Conservation (phyloP, 768 basidiomycete species). For the Naganishia vishniacii region DNA sequence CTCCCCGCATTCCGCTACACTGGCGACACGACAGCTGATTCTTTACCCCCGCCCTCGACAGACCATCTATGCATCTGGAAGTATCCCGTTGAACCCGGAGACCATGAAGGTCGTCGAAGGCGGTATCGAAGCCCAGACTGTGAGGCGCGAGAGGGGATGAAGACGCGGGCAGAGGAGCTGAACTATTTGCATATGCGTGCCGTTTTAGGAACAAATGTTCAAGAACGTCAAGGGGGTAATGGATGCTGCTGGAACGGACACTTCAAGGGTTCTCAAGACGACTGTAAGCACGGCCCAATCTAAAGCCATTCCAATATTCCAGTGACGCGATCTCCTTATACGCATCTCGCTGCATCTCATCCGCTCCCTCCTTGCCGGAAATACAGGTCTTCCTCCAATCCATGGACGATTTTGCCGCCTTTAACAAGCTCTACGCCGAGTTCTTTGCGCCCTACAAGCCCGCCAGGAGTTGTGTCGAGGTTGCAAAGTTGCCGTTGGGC, state of each 20-base stretch:
- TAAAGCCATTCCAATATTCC: too few species aligned
- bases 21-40: too few species aligned
- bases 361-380: background rate
- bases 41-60: too few species aligned
- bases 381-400: constrained; percentile 84
- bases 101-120: constrained; percentile 71
- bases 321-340: too few species aligned
- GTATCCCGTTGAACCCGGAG: constrained; percentile 72
- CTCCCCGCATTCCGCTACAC: too few species aligned
- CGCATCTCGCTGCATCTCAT: too few species aligned
- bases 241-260: constrained; percentile 69
- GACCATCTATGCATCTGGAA: constrained; percentile 81
- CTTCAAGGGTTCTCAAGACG: constrained; percentile 81
- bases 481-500: constrained; percentile 74
- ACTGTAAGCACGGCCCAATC: too few species aligned
- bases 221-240: constrained; percentile 79
- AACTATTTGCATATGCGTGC: too few species aligned
- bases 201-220: constrained; percentile 61
- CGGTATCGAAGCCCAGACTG: constrained; percentile 67
- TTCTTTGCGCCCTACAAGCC: constrained; percentile 90
- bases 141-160: too few species aligned
- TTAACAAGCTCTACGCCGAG: constrained; percentile 74
- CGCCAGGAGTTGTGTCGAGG: constrained; percentile 83
- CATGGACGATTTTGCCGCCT: constrained; percentile 80
- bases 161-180: too few species aligned